phyloP scores from a whole-genome alignment of 352 stramenopile genomes.

The Phytophthora cajani region DNA sequence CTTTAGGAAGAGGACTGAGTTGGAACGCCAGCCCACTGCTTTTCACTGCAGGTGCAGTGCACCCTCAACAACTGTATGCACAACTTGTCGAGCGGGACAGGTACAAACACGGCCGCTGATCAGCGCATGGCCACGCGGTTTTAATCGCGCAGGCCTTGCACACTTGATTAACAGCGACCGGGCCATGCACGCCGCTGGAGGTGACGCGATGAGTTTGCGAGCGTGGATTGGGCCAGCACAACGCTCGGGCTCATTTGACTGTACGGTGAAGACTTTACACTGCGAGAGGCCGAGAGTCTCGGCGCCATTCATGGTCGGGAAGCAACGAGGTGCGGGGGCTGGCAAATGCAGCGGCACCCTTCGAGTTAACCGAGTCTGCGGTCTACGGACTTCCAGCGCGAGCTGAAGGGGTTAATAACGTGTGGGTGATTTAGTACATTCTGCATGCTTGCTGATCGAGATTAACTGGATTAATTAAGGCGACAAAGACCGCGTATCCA shows the following conservation, averaged over 20 bases:
- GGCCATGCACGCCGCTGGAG: conserved; percentile 14
- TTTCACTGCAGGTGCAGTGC: too few species aligned
- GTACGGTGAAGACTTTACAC: background rate
- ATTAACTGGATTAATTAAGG: conserved; percentile 22
- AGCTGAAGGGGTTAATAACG: too few species aligned
- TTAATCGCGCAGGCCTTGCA: conserved; percentile 12
- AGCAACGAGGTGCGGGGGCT: background rate
- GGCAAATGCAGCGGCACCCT: background rate
- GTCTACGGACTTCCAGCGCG: background rate
- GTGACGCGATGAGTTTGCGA: conserved; percentile 24
- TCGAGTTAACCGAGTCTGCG: background rate
- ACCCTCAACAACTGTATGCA: background rate
- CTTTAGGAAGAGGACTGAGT: too few species aligned
- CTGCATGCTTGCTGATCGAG: conserved; percentile 8
- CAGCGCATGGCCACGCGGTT: conserved; percentile 10
- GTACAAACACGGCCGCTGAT: conserved; percentile 9
- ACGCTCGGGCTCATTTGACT: background rate
- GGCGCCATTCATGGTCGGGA: background rate
- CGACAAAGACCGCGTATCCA: conserved; percentile 4
- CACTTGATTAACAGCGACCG: conserved; percentile 27
- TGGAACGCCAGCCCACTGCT: background rate
- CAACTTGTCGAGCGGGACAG: conserved; percentile 9
- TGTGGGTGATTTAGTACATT: too few species aligned
- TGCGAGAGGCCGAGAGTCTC: too few species aligned
- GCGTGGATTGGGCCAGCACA: conserved; percentile 19